Base-by-base conservation (phyloP, 257 asterid genomes). In the Salvia rosmarinus region DNA sequence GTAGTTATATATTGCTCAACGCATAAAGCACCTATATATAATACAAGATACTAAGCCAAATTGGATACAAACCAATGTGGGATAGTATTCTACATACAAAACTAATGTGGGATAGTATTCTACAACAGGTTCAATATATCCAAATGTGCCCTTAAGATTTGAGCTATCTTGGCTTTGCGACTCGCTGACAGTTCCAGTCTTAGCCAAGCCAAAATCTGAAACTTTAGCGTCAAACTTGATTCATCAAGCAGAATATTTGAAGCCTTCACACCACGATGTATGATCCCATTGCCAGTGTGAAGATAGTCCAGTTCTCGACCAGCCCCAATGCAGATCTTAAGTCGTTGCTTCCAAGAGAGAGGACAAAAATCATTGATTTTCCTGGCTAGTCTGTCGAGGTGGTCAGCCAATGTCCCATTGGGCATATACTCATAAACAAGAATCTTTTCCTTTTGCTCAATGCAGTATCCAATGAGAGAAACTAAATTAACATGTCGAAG, bases 201-300 rank as follows among this genome's bases (percentile, higher is more conserved):
- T 85, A 32, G 91, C 87, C 75, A 88, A 73, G 49, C 95, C 95
- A 44, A 88, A 85, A 75, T 88, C 95, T 4, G 91, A 82, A 73
- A 88, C 85, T 82, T 85, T 85, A n/a, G 91, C 85, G 49, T 70
- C 87, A 81, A 81, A 84, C 14, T 71, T 77, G 55, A 80, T n/a
- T n/a, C 85, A 46, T 83, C 89, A 34, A 87, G 74, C 51, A 85
- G 82, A 50, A 87, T 80, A 76, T 88, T 85, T n/a, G 95, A 85
- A 77, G 85, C 68, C 80, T 88, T 85, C 30, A 85, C 79, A 55
- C 85, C 95, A 5, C 88, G 86, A 66, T 88, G 95, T 71, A 68
- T 74, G 70, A 72, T 67, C 50, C 77, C 84, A 12, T 77, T 68
- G 69, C 85, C 85, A 2, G 82, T 81, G 79, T 85, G 95, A 71